A percentile compares a stretch with the other conserved stretches of the same genome.
Conservation (phyloP, 202 grass and related monocot species). For the Brachypodium distachyon region DNA sequence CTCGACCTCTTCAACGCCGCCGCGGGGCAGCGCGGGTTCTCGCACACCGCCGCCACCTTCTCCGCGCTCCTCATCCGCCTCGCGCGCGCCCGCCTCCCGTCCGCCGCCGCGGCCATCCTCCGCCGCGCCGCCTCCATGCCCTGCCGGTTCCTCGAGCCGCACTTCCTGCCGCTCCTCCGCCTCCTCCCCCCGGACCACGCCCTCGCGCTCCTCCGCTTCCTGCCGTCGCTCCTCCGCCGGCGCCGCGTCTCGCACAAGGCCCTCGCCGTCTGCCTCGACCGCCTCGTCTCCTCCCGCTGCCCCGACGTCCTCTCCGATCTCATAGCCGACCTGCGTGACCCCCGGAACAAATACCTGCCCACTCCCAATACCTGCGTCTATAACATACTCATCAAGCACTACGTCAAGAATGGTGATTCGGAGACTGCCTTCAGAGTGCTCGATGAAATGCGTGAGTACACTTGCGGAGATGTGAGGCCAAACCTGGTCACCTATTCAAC, state of each 20-base stretch:
- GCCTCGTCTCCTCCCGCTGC: constrained; percentile 54
- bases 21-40: constrained; percentile 59
- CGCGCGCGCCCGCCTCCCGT: constrained; percentile 47
- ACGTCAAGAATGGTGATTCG: constrained; percentile 36
- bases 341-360: constrained; percentile 29
- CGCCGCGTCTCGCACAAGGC: constrained; percentile 52
- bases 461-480: constrained; percentile 30
- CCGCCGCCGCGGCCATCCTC: constrained; percentile 47
- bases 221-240: constrained; percentile 37
- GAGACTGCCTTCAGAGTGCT: constrained; percentile 57
- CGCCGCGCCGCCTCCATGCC: constrained; percentile 52
- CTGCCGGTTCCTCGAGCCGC: constrained; percentile 66
- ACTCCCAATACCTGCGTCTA: constrained; percentile 66
- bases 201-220: constrained; percentile 45
- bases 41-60: constrained; percentile 73
- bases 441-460: constrained; percentile 68
- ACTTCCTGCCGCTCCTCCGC: constrained; percentile 59
- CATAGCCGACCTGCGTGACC: constrained; percentile 39
- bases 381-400: constrained; percentile 83
- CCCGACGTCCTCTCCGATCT: constrained; percentile 23
- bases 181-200: constrained; percentile 50
- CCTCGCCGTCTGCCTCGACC: constrained; percentile 76
- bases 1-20: constrained; percentile 87
- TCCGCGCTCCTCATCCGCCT: constrained; percentile 79
- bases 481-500: constrained; percentile 80